Evolutionary conservation across 108 stramenopile genomes (phyloP), one percentile per base, ranked within the genome.

Genomic region (Fragilariopsis cylindrus): DNA sequence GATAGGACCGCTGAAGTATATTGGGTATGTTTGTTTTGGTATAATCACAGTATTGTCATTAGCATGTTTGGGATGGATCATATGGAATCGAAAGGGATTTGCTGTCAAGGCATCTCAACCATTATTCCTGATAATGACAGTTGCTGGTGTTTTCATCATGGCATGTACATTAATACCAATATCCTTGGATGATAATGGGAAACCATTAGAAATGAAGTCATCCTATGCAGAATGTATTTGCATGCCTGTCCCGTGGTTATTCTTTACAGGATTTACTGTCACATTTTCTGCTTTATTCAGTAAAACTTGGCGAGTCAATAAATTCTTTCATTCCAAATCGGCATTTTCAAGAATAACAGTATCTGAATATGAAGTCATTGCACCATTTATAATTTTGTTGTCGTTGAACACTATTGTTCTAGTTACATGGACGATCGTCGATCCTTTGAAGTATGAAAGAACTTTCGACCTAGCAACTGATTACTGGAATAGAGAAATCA

Each of bases 51-150:
- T 44, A 13, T 6, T 40, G 13, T 21, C 44, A 5, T 8, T 58
- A 4, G 21, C 30, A n/a, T 72, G 71, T 19, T 21, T 1, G 7
- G 9, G 67, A 6, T 88, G 81, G 79, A 76, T 75, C 8, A 50
- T 48, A 6, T 18, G 46, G 9, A 70, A 75, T 19, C 70, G 76
- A 19, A 72, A 77, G 42, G 53, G 7, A 11, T 45, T 55, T 19
- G 80, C 82, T 3, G 81, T 89, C 39, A 57, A 58, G 39, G 78
- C 78, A 3, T 74, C 77, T 18, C 85, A 88, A 52, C 85, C 85
- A n/a, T 57, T 76, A 4, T 89, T 86, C 68, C 66, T 86, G 16
- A 48, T 77, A 30, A 60, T 81, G 48, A 82, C 81, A 9, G 54
- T 47, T 7, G 41, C 57, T 41, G 81, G 83, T 13, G 75, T 70